These are phyloP conservation scores for Citrus hindsii DNA, from an alignment of 345 rosid species.

Conservation along the genomic window DNA sequence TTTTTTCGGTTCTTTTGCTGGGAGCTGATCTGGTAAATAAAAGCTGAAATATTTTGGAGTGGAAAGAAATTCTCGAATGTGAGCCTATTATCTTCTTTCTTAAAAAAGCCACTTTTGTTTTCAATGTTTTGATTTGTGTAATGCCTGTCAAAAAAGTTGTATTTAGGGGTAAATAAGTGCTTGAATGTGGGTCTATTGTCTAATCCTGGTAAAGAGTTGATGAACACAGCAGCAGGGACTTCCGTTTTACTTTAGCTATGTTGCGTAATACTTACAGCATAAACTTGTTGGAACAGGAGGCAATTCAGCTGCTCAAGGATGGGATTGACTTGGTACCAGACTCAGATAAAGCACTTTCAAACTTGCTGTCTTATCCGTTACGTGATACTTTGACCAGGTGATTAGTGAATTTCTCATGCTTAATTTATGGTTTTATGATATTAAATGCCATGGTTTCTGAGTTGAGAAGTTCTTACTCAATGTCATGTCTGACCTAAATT, in stretches of 20 bases:
- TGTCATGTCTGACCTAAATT: neutral
- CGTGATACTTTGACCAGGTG: slow-evolving; percentile 66
- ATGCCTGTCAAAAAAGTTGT: neutral
- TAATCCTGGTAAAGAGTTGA: neutral
- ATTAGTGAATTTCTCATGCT: slow-evolving; percentile 12
- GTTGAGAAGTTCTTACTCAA: neutral
- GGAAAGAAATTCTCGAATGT: neutral
- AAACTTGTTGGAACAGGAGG: slow-evolving; percentile 58
- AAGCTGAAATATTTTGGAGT: neutral
- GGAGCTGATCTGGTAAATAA: neutral
- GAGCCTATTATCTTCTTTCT: neutral
- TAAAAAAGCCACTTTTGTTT: neutral
- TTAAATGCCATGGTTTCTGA: neutral
- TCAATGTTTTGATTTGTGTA: neutral
- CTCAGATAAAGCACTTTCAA: slow-evolving; percentile 72
- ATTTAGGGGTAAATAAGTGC: neutral
- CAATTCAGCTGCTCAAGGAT: slow-evolving; percentile 83
- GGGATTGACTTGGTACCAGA: slow-evolving; percentile 92
- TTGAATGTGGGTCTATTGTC: slow-evolving; percentile 3
- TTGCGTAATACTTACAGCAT: neutral
- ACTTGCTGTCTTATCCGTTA: slow-evolving; percentile 84
- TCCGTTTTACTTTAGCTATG: neutral
- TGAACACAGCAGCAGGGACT: neutral
- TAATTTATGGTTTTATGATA: neutral
- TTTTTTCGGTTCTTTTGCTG: neutral